Base-by-base conservation (phyloP, 306 rosid species). In the Benincasa hispida region DNA sequence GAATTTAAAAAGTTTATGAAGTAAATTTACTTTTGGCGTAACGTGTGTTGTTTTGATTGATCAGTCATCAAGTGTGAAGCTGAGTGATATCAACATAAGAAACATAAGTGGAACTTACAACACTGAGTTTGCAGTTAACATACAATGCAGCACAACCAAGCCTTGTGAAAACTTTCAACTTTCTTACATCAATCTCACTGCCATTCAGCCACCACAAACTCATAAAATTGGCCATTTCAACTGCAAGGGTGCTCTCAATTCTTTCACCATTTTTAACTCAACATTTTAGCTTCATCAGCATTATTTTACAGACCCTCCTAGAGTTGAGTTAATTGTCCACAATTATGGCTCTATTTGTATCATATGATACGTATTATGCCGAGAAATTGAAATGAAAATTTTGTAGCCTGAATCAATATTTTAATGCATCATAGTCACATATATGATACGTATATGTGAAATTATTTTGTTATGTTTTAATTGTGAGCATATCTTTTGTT, bases 51-150 rank as follows among this genome's bases (percentile, higher is more conserved):
- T 32, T 17, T 10, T 53, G 2, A 13, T 41, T 72, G 22, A 53
- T 10, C 58, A 74, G 78, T 2, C 66, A 13, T 75, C 78, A 21
- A 37, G 66, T n/a, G 78, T 75, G 67, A 75, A 55, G 78, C 67
- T 75, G n/a, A 55, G 54, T 8, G 53, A 75, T 12, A 55, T 75
- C 13, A 53, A 30, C 35, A n/a, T 75, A 1, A 75, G 45, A 13
- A 75, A 75, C 66, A 55, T 75, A 21, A 54, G 66, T 75, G 78
- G 78, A 5, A 74, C 30, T 51, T 74, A 74, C 63, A 74, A 75
- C 66, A 12, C 78, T 2, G 22, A 75, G 53, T 75, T 56, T 21
- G 78, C 78, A 37, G 53, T 75, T 22, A 35, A 32, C 7, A 2
- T 75, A 2, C 6, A 32, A 3, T 75, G 78, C 24, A 75, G 78